Evolutionary conservation across 768 basidiomycete species (phyloP).

Genomic region (Tricholoma sp.): DNA sequence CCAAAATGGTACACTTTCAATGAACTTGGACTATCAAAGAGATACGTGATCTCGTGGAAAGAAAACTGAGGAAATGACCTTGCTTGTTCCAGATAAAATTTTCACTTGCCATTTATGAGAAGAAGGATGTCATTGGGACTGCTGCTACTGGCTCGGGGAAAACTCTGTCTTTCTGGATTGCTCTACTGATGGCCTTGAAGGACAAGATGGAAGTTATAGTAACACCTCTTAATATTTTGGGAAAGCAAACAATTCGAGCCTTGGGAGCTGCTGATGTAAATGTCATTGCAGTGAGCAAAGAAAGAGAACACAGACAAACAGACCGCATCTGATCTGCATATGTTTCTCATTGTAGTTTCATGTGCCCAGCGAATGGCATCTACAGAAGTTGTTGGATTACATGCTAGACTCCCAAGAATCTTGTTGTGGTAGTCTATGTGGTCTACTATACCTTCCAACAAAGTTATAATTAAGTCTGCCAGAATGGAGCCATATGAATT

Average conservation of each 20-base stretch:
- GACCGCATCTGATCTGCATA: not conserved
- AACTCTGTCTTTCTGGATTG: constrained; percentile 1
- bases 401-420: not conserved
- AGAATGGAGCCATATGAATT: not conserved
- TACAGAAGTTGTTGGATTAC: not conserved
- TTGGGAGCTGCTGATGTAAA: not conserved
- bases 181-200: not conserved
- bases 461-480: not conserved
- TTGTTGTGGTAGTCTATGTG: not conserved
- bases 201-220: not conserved
- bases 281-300: not conserved
- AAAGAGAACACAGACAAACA: not conserved
- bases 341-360: not conserved
- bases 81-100: constrained; percentile 11
- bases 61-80: constrained; percentile 9
- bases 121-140: constrained; percentile 9
- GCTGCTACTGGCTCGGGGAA: constrained; percentile 1
- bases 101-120: not conserved
- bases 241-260: not conserved
- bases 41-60: not conserved
- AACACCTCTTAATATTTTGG: not conserved
- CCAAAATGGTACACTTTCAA: not conserved
- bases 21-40: constrained; percentile 3
- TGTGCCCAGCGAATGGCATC: not conserved
- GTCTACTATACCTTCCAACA: not conserved